Base-by-base conservation (phyloP, 805 yeast genomes). In the Jamesozyma piceae region DNA sequence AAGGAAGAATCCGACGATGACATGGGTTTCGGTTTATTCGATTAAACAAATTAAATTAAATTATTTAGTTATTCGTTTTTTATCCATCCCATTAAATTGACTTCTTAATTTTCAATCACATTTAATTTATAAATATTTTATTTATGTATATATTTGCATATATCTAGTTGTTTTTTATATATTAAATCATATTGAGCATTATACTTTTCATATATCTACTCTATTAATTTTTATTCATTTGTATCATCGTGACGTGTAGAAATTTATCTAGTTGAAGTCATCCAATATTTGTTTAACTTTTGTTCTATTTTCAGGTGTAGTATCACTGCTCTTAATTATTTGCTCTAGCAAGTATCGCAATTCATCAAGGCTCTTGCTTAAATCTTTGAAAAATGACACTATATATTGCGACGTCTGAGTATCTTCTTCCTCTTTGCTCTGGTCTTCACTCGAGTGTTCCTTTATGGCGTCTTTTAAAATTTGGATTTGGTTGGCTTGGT, bases 1-100 rank as follows among this genome's bases (percentile, higher is more conserved):
- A 75, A 60, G 51, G 80, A 69, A 59, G 84, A 77, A 69, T 77
- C 82, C 53, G 87, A 80, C 66, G 88, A 79, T 63, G 94, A 82
- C 73, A 82, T 84, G 92, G 94, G 92, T 61, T 80, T 83, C 80
- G 92, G 92, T 75, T 77, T 84, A 73, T 84, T 84, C 76, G 95
- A 83, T 72, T 84, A 82, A 74, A 57, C 69, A 44, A 32, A 11
- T 34, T 35, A 35, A 35, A 81, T 51, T 68, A 31, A 71, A 57
- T 72, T 13, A 24, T 38, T 38, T 38, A 19, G 19, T 42, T 31
- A 21, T 14, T 13, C 41, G 32, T 27, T 14, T 15, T 39, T 15
- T 32, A 6, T 11, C 28, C 6, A 6, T 8, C 11, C 28, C 28
- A 24, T 26, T 24, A n/a, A 22, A 22, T 34, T 29, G 5, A 11